phyloP scores from a whole-genome alignment of 768 basidiomycete genomes.

The Kwoniella pini region DNA sequence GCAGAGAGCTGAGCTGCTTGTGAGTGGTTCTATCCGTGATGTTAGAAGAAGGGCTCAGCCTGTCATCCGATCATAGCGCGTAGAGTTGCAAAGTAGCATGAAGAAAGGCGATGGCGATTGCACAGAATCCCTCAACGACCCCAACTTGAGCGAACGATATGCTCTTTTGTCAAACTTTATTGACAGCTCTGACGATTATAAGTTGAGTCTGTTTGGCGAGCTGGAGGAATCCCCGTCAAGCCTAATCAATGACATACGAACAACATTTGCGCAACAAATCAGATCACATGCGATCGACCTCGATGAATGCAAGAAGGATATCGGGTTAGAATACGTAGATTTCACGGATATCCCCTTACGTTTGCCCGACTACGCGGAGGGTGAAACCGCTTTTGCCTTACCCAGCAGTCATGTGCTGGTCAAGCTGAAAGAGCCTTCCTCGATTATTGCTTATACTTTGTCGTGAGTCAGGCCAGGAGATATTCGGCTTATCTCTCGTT shows the following conservation, averaged over 20 bases:
- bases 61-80: too few relatives aligned
- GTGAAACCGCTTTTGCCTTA: conserved; percentile 17
- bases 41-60: too few relatives aligned
- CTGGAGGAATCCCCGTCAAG: conserved; percentile 6
- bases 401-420: conserved; percentile 41
- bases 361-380: conserved; percentile 21
- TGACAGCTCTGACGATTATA: not conserved
- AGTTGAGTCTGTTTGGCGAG: not conserved
- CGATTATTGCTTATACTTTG: conserved; percentile 44
- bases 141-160: too few relatives aligned
- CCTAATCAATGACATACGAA: conserved; percentile 32
- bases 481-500: not conserved
- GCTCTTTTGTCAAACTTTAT: not conserved
- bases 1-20: not conserved
- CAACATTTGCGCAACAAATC: conserved; percentile 5
- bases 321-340: not conserved
- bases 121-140: too few relatives aligned
- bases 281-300: not conserved
- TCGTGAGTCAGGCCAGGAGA: conserved; percentile 43
- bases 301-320: conserved; percentile 13
- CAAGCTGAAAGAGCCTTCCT: conserved; percentile 42
- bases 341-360: not conserved
- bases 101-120: too few relatives aligned
- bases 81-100: too few relatives aligned
- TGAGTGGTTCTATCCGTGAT: not conserved